Evolutionary conservation across 2,329 filamentous ascomycete species (phyloP), one percentile per base, ranked within the genome.

Genomic region (Tolypocladium nubicola): DNA sequence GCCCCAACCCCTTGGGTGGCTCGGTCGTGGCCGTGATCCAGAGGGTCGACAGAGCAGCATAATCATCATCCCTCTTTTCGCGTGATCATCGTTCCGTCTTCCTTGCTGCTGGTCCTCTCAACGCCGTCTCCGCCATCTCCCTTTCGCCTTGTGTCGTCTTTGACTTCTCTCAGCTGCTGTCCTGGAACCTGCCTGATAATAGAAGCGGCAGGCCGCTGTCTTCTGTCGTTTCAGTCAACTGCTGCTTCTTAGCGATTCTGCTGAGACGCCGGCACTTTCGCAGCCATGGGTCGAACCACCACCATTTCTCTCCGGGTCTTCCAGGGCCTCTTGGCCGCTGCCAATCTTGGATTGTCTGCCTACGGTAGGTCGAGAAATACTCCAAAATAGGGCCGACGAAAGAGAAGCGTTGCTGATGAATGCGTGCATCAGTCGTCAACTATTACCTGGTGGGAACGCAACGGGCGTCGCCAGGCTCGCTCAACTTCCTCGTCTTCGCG

Each of bases 361-460:
- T 64, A 61, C 37, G 59, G 64, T 65, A 59, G 19, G 62, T 56
- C 21, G 26, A 19, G 7, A 6, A 19, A 19, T 6, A 39, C 14
- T 7, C 13, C 7, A 23, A 30, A 26, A 5, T n/a, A 1, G 45
- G 33, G 8, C 9, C 23, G 11, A 19, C 23, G 0, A 14, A 35
- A 19, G 16, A 10, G 10, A 9, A 50, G 30, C 10, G 19, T n/a
- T 21, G 16, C 19, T 35, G 16, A 50, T 6, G 3, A 11, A 11
- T n/a, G 47, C 16, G 16, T n/a, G 47, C 26, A 10, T 19, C 57
- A 86, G 83, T 86, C 57, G 74, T 79, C 61, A 75, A 85, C 69
- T 85, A 81, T 79, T 85, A 83, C 68, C 75, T 79, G 66, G 72
- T 70, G 59, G 73, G 82, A 64, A 86, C 80, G 64, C 73, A 77